phyloP scores from a whole-genome alignment of 768 basidiomycete species.

The Leccinellum rugosiceps region DNA sequence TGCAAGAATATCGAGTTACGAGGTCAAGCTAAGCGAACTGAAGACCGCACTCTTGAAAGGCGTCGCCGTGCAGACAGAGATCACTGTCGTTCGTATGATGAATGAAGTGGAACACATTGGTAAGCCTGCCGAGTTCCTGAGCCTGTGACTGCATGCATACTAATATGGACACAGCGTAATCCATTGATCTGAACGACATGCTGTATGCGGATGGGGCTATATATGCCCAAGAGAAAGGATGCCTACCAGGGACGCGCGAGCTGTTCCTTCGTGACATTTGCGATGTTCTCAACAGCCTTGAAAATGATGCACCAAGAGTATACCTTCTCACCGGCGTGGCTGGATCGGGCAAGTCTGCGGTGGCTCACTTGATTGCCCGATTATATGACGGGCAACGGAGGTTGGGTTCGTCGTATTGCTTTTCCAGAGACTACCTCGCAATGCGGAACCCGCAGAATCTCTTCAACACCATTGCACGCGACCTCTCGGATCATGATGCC shows the following conservation, averaged over 20 bases:
- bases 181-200: background rate
- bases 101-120: background rate
- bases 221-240: background rate
- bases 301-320: background rate
- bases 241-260: background rate
- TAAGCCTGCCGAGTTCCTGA: background rate
- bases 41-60: background rate
- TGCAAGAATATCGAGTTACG: background rate
- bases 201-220: background rate
- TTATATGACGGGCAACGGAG: background rate
- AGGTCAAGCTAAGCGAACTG: background rate
- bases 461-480: background rate
- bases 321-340: background rate
- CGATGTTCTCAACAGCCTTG: background rate
- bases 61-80: background rate
- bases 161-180: background rate
- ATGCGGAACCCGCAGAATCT: background rate
- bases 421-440: background rate
- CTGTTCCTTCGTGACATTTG: background rate
- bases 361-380: background rate
- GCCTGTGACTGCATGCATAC: background rate
- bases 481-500: background rate
- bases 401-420: background rate
- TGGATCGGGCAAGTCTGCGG: background rate
- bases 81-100: background rate